These are phyloP conservation scores for Verticillium tricorpus DNA, from an alignment of 2,329 filamentous ascomycete species.

Conservation along the genomic window DNA sequence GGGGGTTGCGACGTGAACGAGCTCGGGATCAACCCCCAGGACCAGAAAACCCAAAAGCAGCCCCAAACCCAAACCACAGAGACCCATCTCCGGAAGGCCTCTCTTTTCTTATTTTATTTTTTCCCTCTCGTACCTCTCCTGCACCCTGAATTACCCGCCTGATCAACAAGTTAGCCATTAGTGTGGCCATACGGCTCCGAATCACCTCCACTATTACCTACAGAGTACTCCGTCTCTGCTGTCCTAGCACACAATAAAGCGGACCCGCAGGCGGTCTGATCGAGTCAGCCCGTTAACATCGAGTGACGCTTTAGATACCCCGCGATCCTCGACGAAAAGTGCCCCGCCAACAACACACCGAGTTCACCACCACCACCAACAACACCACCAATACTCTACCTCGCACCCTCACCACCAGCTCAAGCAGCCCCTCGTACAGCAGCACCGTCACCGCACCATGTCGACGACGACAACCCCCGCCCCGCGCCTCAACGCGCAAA, in stretches of 20 bases:
- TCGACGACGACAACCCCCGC: conserved; percentile 25
- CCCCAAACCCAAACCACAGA: not conserved
- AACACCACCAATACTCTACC: not conserved
- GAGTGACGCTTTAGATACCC: conserved; percentile 9
- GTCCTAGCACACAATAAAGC: conserved; percentile 2
- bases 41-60: not conserved
- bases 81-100: not conserved
- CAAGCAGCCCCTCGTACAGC: not conserved
- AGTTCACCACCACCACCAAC: not conserved
- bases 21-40: not conserved
- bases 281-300: not conserved
- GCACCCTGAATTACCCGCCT: not conserved
- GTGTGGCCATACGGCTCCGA: not conserved
- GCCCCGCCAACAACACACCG: conserved; percentile 10
- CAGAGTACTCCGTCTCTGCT: not conserved
- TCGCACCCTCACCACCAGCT: not conserved
- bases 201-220: not conserved
- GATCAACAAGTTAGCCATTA: not conserved
- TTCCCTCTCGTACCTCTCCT: not conserved
- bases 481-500: conserved; percentile 64
- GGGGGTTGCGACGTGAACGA: not conserved
- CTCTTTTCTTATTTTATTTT: not conserved
- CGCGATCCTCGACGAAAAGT: conserved; percentile 11
- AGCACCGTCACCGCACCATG: conserved; percentile 23
- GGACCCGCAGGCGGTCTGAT: not conserved